phyloP scores from a whole-genome alignment of 1,139 yeast genomes.

The Yamadazyma kanchanaburiensis region DNA sequence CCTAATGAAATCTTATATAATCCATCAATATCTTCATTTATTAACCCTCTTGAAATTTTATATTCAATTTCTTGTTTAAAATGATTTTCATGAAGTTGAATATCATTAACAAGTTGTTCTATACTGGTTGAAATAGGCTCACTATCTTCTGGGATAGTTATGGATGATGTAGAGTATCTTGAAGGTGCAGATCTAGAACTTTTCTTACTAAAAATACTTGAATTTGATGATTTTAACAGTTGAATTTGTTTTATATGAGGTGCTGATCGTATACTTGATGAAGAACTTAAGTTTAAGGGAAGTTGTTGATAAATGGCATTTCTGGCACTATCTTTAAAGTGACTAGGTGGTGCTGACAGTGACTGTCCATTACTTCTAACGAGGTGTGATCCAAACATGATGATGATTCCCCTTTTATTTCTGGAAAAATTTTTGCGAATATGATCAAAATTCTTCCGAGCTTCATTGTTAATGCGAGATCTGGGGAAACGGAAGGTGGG shows the following conservation, averaged over 20 bases:
- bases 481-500: too few species aligned
- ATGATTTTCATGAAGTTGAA: conserved; percentile 38
- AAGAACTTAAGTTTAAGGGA: conserved; percentile 21
- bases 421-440: conserved; percentile 10
- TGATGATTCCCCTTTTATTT: conserved; percentile 2
- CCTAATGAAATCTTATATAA: conserved; percentile 40
- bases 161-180: conserved; percentile 40
- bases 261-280: conserved; percentile 17
- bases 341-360: conserved; percentile 35
- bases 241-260: conserved; percentile 15
- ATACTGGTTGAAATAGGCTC: conserved; percentile 43
- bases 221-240: conserved; percentile 27
- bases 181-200: conserved; percentile 45
- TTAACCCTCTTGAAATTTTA: conserved; percentile 4
- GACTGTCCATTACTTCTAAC: conserved; percentile 27
- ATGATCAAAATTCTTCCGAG: conserved; percentile 1
- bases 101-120: conserved; percentile 44
- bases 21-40: conserved; percentile 22
- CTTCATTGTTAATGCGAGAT: too few species aligned
- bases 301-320: conserved; percentile 46
- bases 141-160: conserved; percentile 47
- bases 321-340: conserved; percentile 45
- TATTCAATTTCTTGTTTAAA: conserved; percentile 17
- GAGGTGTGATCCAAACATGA: conserved; percentile 41
- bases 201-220: conserved; percentile 36